Base-by-base conservation (phyloP, 148 eudicot genomes). In the Camellia lanceoleosa region DNA sequence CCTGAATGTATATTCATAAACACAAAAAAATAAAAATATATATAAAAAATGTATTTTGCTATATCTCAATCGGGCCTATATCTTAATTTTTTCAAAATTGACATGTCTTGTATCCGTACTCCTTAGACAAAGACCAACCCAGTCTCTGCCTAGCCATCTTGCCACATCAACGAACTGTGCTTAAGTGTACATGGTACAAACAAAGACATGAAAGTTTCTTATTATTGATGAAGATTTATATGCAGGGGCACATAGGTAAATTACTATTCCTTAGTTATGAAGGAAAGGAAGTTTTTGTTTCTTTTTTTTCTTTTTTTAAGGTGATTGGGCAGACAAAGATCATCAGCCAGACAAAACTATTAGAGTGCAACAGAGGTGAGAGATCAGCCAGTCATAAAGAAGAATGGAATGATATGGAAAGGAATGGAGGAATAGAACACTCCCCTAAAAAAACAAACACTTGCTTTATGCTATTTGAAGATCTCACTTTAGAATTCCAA, bases 401-500 rank as follows among this genome's bases (percentile, higher is more conserved):
- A 75, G 42, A 87, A 82, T 86, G 81, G 76, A 80, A 79, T 87
- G 80, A 73, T 82, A 82, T 86, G 79, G 64, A 87, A 82, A 84
- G 78, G 81, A 79, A 82, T 65, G 82, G 78, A 20, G 81, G 82
- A 83, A 85, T 82, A 80, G 78, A 85, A 85, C 79, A 84, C 71
- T 51, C 70, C 77, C 87, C 86, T 81, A 72, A 87, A 87, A 82
- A 85, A 88, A 85, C 84, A 88, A 90, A 88, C 83, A 71, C 82
- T 73, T 84, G 89, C 91, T 93, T 93, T 93, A 90, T 87, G 82
- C 77, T 85, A 83, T 84, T 83, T 76, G 68, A 80, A 78, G 88
- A 88, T 89, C 87, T 85, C 79, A 87, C 92, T 93, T 91, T 91
- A 80, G 93, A 90, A 91, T 93, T 93, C 94, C 91, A 87, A 89